phyloP scores from a whole-genome alignment of 768 basidiomycete species.

The Galerina marginata region DNA sequence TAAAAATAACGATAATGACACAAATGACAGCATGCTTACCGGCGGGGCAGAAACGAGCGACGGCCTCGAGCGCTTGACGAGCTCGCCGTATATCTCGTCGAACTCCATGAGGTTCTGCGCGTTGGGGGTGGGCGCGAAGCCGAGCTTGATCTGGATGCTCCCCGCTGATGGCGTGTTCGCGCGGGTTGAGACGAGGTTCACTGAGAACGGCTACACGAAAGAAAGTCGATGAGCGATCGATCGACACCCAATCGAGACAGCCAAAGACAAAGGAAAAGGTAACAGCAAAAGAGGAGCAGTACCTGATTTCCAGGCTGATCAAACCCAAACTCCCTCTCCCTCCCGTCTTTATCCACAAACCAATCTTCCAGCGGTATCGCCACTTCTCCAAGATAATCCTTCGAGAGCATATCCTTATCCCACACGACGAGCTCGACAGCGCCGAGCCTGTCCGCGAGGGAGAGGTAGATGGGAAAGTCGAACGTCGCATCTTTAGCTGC shows the following conservation, averaged over 20 bases:
- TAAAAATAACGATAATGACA: background rate
- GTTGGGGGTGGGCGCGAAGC: slow-evolving; percentile 53
- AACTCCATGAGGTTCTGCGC: slow-evolving; percentile 51
- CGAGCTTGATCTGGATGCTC: slow-evolving; percentile 49
- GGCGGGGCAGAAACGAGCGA: slow-evolving; percentile 80
- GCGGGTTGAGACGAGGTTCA: slow-evolving; percentile 48
- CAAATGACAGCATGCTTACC: slow-evolving; percentile 46
- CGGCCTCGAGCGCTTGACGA: slow-evolving; percentile 66
- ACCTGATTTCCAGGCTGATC: slow-evolving; percentile 75
- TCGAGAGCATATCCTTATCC: slow-evolving; percentile 90
- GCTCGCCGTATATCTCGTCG: slow-evolving; percentile 64
- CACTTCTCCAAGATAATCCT: slow-evolving; percentile 94
- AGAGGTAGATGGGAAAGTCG: slow-evolving; percentile 85
- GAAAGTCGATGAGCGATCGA: background rate
- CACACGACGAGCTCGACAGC: slow-evolving; percentile 87
- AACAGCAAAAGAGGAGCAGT: background rate
- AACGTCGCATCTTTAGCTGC: slow-evolving; percentile 78
- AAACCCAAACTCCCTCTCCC: slow-evolving; percentile 48
- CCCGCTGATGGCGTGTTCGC: slow-evolving; percentile 46
- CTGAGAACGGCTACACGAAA: slow-evolving; percentile 34
- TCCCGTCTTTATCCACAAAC: slow-evolving; percentile 50
- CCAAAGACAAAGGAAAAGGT: too few relatives aligned
- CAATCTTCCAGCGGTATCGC: slow-evolving; percentile 81
- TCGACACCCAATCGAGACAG: background rate
- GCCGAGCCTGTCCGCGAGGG: slow-evolving; percentile 72